Evolutionary conservation across 2,329 filamentous ascomycete genomes (phyloP), one percentile per base, ranked within the genome.

Genomic region (Diplocarpon mali): DNA sequence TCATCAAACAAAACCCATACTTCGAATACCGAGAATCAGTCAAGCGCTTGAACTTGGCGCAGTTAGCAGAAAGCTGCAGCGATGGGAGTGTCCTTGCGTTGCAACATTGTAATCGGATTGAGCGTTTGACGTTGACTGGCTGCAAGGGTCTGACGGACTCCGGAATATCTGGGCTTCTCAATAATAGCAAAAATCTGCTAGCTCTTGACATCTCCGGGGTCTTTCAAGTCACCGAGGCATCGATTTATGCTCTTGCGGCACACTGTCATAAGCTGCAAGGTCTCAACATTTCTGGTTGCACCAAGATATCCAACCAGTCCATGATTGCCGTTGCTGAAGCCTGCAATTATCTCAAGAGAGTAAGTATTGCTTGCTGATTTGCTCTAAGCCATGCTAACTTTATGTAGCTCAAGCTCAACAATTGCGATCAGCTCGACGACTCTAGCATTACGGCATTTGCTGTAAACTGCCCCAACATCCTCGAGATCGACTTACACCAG

Each of bases 401-500:
- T 31, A 20, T 47, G 13, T 49, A 92, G 79, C 75, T 98, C 54
- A 98, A 98, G 75, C 75, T 98, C 50, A 98, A 96, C 64, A 85
- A 89, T 46, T 95, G 92, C 61, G 65, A 67, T n/a, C 84, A 94
- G 64, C 69, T 95, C 29, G 87, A 83, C 32, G 87, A 96, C 61
- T 72, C 74, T 39, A 82, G 88, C 6, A 81, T 96, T 51, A 70
- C 85, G 47, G 85, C 88, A 3, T 93, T 98, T 61, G 90, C 92
- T 5, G 72, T 80, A 37, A 78, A 93, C 64, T 95, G 90, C 62
- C 85, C 81, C 11, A 90, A 95, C 54, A 88, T 98, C 28, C 80
- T 98, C 50, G 92, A 98, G 64, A 95, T 98, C 50, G 92, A 98
- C 62, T 75, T 98, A 12, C 85, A 95, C 56, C 83, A 87, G 56